Evolutionary conservation across 169 alveolate genomes (phyloP).

Genomic region (Cytauxzoon felis): DNA sequence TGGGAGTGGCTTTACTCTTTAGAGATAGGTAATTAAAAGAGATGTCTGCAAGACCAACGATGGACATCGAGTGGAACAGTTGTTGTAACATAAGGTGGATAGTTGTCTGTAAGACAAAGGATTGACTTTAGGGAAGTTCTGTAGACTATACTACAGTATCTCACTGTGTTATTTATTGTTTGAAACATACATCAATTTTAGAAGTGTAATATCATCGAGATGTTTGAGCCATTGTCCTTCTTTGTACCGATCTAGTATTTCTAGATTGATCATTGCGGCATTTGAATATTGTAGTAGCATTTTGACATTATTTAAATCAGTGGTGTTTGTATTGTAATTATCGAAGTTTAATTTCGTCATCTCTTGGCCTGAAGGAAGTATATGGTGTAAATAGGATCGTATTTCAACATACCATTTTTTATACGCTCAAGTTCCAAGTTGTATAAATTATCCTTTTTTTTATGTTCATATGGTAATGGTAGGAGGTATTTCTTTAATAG

Average conservation of each 20-base stretch:
- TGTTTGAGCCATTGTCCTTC: conserved; percentile 49
- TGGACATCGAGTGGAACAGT: too few relatives aligned
- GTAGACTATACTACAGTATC: too few relatives aligned
- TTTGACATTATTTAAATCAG: conserved; percentile 10
- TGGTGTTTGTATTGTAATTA: conserved; percentile 5
- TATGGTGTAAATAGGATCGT: not conserved
- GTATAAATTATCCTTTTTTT: conserved; percentile 20
- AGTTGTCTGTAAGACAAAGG: too few relatives aligned
- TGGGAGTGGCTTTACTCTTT: too few relatives aligned
- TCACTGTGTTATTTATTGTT: too few relatives aligned
- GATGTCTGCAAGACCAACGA: too few relatives aligned
- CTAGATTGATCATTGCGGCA: conserved; percentile 46
- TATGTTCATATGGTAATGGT: conserved; percentile 9
- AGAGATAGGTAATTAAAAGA: too few relatives aligned
- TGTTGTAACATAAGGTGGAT: too few relatives aligned
- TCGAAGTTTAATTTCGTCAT: conserved; percentile 14
- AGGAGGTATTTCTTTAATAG: conserved; percentile 16
- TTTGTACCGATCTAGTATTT: conserved; percentile 58
- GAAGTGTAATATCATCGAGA: conserved; percentile 28
- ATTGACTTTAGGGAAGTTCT: too few relatives aligned
- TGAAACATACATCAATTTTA: conserved; percentile 30
- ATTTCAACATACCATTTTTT: conserved; percentile 10
- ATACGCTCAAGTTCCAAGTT: conserved; percentile 18
- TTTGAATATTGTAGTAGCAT: conserved; percentile 49
- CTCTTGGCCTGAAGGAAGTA: conserved; percentile 4